Percentiles rank a stretch among this genome's conserved stretches.
Conservation (phyloP, 129 eudicot genomes). For the carrot (Daucus carota) region DNA sequence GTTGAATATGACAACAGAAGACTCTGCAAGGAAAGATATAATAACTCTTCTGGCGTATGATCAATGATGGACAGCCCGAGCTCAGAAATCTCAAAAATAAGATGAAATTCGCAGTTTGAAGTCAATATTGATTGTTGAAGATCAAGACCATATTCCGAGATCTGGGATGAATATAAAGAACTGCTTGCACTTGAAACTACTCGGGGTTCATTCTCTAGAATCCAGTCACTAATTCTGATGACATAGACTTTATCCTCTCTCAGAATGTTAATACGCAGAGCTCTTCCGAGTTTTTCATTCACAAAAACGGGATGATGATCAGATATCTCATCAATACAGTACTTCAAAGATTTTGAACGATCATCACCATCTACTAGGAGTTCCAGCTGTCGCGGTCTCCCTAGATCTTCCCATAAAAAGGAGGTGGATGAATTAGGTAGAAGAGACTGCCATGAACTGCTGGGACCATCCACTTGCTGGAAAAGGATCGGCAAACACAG, state of each 20-base stretch:
- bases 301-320: conserved; percentile 59
- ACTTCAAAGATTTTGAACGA: conserved; percentile 40
- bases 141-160: conserved; percentile 23
- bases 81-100: conserved; percentile 75
- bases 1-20: conserved; percentile 80
- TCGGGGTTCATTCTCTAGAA: conserved; percentile 41
- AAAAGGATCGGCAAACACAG: conserved; percentile 57
- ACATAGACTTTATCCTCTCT: conserved; percentile 85
- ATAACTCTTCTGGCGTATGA: conserved; percentile 98
- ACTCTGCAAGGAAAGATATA: conserved; percentile 73
- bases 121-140: conserved; percentile 24
- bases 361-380: conserved; percentile 57
- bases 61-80: conserved; percentile 85
- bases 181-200: conserved; percentile 11
- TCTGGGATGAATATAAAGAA: conserved; percentile 28
- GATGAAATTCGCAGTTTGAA: conserved; percentile 69
- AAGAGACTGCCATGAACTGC: conserved; percentile 73
- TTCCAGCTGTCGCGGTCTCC: conserved; percentile 68
- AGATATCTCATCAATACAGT: conserved; percentile 72
- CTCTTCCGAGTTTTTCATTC: conserved; percentile 52
- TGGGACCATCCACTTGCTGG: conserved; percentile 76
- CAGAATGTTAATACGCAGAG: conserved; percentile 52
- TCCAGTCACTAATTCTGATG: conserved; percentile 77
- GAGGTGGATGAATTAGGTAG: conserved; percentile 70
- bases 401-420: conserved; percentile 95